Evolutionary conservation across 176 grass and related monocot species (phyloP).

Genomic region (Aegilops sharonensis): DNA sequence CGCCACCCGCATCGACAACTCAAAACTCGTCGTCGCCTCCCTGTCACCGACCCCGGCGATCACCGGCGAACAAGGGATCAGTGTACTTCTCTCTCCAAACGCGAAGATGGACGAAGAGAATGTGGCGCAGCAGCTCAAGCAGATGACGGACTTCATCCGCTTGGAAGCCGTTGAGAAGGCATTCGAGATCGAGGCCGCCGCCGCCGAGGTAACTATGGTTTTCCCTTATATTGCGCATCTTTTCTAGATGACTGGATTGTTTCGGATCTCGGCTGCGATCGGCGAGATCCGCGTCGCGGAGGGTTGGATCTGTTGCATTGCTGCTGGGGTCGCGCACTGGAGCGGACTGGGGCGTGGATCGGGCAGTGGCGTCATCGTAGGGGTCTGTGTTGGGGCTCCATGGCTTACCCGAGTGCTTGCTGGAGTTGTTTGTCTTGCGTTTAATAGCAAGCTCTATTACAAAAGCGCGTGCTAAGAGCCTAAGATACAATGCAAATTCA

Average conservation of each 20-base stretch:
- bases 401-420: background rate
- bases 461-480: no score
- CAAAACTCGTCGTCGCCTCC: constrained; percentile 11
- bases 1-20: background rate
- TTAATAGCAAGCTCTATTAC: no score
- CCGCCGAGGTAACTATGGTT: constrained; percentile 48
- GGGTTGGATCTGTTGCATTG: constrained; percentile 27
- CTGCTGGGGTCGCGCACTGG: background rate
- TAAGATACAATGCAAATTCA: background rate
- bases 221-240: background rate
- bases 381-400: background rate
- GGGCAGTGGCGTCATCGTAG: background rate
- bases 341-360: background rate
- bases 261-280: background rate
- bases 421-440: background rate
- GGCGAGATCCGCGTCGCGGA: constrained; percentile 15
- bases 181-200: constrained; percentile 68
- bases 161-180: constrained; percentile 74
- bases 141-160: constrained; percentile 74
- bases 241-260: background rate
- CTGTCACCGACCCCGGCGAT: constrained; percentile 23
- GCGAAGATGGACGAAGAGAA: constrained; percentile 54
- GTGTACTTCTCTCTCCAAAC: background rate
- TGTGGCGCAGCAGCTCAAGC: constrained; percentile 55
- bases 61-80: background rate